phyloP scores from a whole-genome alignment of 495 filamentous ascomycete genomes.

The Penicillium silybi region DNA sequence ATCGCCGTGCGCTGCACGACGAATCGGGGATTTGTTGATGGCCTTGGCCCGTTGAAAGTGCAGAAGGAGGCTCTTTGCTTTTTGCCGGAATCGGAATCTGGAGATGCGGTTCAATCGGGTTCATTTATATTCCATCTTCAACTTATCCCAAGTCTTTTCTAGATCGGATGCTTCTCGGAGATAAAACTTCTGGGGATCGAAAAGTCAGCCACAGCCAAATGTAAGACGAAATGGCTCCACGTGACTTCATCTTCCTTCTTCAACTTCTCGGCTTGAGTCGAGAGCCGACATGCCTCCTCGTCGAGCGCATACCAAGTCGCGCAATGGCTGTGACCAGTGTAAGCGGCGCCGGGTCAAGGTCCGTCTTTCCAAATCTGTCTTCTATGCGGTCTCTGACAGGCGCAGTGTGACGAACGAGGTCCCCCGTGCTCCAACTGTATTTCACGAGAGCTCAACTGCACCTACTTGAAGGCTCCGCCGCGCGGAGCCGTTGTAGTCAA shows the following conservation, averaged over 20 bases:
- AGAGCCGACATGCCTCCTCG: constrained; percentile 31
- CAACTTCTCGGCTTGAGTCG: background rate
- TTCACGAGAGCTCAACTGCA: constrained; percentile 36
- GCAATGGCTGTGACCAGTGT: constrained; percentile 55
- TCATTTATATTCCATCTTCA: no score
- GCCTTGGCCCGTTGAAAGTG: background rate
- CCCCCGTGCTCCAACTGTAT: constrained; percentile 45
- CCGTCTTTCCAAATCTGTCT: background rate
- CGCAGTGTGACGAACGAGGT: constrained; percentile 43
- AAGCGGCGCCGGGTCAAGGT: constrained; percentile 57
- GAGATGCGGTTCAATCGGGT: background rate
- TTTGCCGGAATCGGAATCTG: no score
- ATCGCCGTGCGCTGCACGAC: background rate
- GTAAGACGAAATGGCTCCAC: background rate
- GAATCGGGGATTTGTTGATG: background rate
- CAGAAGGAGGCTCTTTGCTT: background rate
- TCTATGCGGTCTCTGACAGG: constrained; percentile 6
- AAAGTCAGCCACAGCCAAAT: background rate
- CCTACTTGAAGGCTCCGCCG: constrained; percentile 31
- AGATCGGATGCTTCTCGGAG: background rate
- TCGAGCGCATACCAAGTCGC: constrained; percentile 53
- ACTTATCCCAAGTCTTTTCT: no score
- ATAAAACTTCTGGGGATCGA: background rate
- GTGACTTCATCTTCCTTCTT: constrained; percentile 3
- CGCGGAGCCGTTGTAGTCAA: constrained; percentile 5